Percentiles rank a stretch among this genome's conserved stretches.
Evolutionary conservation across 805 yeast species (phyloP).

Genomic region (Kuraishia capsulata): DNA sequence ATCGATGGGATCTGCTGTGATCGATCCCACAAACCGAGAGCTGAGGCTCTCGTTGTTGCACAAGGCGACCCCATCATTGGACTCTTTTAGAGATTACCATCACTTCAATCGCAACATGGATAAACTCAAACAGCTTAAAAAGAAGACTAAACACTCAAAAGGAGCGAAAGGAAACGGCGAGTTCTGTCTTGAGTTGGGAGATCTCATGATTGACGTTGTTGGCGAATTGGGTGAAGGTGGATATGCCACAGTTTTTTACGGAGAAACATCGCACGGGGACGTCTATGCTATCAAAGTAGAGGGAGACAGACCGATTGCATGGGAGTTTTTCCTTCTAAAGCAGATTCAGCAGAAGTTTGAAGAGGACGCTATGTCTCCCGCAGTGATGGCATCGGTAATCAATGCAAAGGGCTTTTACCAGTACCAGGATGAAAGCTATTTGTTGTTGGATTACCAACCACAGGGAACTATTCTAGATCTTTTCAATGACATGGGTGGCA

Average conservation of each 20-base stretch:
- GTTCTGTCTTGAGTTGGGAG: constrained; percentile 30
- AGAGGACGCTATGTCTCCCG: constrained; percentile 3
- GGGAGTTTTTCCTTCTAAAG: constrained; percentile 75
- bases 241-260: constrained; percentile 64
- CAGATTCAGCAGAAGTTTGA: constrained; percentile 38
- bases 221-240: constrained; percentile 74
- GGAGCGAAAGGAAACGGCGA: constrained; percentile 3
- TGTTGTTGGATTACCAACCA: constrained; percentile 50
- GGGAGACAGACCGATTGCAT: constrained; percentile 47
- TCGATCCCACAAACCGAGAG: background rate
- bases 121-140: background rate
- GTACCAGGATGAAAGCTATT: constrained; percentile 60
- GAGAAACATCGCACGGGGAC: constrained; percentile 49
- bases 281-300: constrained; percentile 67
- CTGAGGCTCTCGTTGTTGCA: background rate
- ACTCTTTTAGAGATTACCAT: background rate
- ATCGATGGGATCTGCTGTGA: background rate
- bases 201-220: constrained; percentile 36
- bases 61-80: constrained; percentile 1
- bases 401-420: constrained; percentile 40
- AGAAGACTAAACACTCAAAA: background rate
- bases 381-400: constrained; percentile 28
- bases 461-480: constrained; percentile 73
- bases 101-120: background rate
- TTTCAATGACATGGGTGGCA: constrained; percentile 34